phyloP scores from a whole-genome alignment of 306 rosid species.

The Quercus aquifolioides region DNA sequence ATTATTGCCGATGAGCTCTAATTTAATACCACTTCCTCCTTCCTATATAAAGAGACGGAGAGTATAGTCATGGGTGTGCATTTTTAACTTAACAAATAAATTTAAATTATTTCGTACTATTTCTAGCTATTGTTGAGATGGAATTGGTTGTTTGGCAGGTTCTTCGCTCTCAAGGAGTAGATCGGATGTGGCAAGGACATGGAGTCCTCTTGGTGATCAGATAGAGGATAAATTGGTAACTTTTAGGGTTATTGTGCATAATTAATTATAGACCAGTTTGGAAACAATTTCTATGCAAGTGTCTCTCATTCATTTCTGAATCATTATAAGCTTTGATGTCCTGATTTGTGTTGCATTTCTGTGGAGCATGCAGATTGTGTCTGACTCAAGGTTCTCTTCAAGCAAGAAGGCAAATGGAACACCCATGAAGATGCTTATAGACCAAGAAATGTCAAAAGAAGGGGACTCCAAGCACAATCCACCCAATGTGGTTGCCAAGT shows the following conservation, averaged over 20 bases:
- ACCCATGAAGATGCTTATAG: conserved; percentile 73
- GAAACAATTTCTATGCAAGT: conserved; percentile 4
- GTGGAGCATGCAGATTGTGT: conserved; percentile 44
- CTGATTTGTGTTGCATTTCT: conserved; percentile 23
- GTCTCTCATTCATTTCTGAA: conserved; percentile 5
- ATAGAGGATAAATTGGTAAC: conserved; percentile 71
- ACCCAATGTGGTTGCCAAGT: conserved; percentile 84
- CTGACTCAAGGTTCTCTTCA: conserved; percentile 50
- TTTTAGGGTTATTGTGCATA: conserved; percentile 6
- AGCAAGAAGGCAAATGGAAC: conserved; percentile 53
- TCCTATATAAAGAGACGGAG: too few relatives aligned
- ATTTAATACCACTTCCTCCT: too few relatives aligned
- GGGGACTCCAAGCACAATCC: conserved; percentile 49
- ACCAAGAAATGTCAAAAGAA: conserved; percentile 81
- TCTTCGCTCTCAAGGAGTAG: conserved; percentile 58
- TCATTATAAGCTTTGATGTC: conserved; percentile 4
- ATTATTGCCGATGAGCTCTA: too few relatives aligned
- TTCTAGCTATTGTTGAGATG: conserved; percentile 6
- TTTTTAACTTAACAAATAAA: too few relatives aligned
- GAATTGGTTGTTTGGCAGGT: conserved; percentile 44
- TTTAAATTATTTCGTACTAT: not conserved
- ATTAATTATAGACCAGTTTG: not conserved
- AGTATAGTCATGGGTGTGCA: too few relatives aligned
- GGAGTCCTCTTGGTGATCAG: conserved; percentile 52
- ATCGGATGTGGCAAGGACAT: conserved; percentile 49